Evolutionary conservation across 768 basidiomycete genomes (phyloP), one percentile per base, ranked within the genome.

Genomic region (Amanita polypyramis): DNA sequence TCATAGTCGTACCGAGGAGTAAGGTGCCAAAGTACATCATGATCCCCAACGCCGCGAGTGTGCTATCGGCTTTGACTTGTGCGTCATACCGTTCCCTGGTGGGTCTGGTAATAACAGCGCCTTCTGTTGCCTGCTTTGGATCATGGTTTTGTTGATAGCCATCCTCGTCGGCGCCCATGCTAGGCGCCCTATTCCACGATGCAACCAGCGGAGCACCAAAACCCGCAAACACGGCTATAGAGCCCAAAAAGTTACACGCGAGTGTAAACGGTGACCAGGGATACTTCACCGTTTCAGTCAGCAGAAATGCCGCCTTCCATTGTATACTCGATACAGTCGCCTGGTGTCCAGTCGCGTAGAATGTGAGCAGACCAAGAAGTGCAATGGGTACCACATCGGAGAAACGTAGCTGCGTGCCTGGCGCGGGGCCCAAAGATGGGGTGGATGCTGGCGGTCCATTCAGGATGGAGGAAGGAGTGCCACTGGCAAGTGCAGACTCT

Each of bases 341-440:
- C 64, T 98, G 93, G 58, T 99, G 96, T 2, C 96, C 95, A 0
- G 94, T 97, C 0, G 77, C 70, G 60, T 86, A 88, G 72, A 94
- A 98, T 6, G 76, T 63, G 42, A 89, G 75, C 33, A 86, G 64
- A 0, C 82, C 85, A 9, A 96, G 70, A 6, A 97, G 73, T 0
- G 84, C 83, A 11, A 97, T 61, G 0, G 84, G 82, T 0, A 78
- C 71, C 19, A 86, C 65, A 51, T 94, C 88, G 5, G 75, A 65
- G 62, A 94, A 88, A 6, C 63, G 62, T 9, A 81, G 54, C 3
- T 67, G 60, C 9, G 66, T 66, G 3, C 65, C 59, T 20, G 57
- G 6, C 32, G 14, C 41, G 15, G 25, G 14, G 9, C 4, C 6
- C 3, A 25, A 29, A 11, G 14, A 37, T 19, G 20, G 9, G 1